These are phyloP conservation scores for Salvia miltiorrhiza DNA, from an alignment of 257 asterid genomes.

Conservation along the genomic window DNA sequence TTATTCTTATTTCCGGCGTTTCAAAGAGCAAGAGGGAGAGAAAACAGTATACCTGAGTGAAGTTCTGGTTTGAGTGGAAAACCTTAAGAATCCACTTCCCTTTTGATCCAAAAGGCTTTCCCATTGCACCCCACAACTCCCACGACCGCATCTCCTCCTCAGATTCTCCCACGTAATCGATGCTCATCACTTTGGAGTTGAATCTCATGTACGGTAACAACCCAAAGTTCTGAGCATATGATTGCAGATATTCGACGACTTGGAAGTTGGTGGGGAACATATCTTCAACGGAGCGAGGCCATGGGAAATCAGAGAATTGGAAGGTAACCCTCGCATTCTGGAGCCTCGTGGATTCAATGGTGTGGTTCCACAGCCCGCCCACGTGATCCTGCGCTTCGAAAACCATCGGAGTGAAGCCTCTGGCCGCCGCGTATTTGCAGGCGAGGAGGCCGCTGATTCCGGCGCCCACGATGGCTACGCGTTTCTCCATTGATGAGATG, in stretches of 20 bases:
- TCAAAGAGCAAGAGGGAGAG: no score
- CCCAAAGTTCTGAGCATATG: conserved; percentile 45
- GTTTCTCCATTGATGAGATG: conserved; percentile 36
- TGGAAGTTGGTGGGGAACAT: conserved; percentile 27
- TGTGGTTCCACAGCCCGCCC: conserved; percentile 62
- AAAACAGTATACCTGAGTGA: neutral
- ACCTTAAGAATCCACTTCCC: conserved; percentile 64
- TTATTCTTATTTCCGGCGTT: no score
- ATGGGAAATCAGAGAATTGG: conserved; percentile 59
- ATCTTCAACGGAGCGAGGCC: conserved; percentile 49
- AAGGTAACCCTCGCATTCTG: conserved; percentile 30
- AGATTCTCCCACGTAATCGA: conserved; percentile 48
- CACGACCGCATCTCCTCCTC: conserved; percentile 37
- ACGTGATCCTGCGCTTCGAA: conserved; percentile 41
- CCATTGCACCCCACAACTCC: conserved; percentile 55
- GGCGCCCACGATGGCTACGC: conserved; percentile 56
- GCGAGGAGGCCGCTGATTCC: conserved; percentile 60
- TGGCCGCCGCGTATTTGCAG: conserved; percentile 39
- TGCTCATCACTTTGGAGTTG: conserved; percentile 32
- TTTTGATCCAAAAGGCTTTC: conserved; percentile 48
- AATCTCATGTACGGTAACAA: conserved; percentile 36
- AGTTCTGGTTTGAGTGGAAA: conserved; percentile 12
- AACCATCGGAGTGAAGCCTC: conserved; percentile 38
- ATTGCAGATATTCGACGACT: conserved; percentile 36
- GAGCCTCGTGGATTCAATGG: conserved; percentile 49